These are phyloP conservation scores for Ceratocystis cacaofunesta DNA, from an alignment of 2,329 filamentous ascomycete species.

Conservation along the genomic window DNA sequence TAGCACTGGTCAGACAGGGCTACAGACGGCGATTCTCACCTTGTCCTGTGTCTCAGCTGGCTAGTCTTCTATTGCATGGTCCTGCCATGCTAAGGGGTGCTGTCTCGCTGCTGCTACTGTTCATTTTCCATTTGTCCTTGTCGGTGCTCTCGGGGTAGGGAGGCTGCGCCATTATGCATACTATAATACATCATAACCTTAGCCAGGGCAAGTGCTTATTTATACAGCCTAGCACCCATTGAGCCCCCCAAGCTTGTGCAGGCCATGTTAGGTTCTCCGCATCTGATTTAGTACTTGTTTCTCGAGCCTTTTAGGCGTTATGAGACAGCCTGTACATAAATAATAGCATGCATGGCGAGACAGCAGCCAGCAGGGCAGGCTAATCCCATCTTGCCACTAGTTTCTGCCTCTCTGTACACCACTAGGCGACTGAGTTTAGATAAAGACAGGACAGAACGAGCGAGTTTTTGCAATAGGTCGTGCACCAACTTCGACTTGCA, in stretches of 20 bases:
- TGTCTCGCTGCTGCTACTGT: neutral
- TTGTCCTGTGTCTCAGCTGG: neutral
- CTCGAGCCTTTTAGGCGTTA: neutral
- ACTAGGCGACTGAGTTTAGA: neutral
- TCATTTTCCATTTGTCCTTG: neutral
- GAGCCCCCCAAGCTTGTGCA: neutral
- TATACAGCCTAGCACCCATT: neutral
- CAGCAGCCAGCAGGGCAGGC: neutral
- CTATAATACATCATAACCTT: neutral
- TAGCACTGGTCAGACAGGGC: too few relatives aligned
- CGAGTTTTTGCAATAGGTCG: neutral
- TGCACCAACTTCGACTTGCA: too few relatives aligned
- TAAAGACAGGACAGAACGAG: neutral
- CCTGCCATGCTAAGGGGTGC: neutral
- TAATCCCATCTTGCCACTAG: neutral
- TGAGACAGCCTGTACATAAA: neutral
- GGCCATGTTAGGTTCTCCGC: neutral
- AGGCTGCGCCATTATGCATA: neutral
- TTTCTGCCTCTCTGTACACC: neutral
- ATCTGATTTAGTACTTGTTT: neutral
- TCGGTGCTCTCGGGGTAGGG: neutral
- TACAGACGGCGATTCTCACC: neutral
- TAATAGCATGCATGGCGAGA: neutral
- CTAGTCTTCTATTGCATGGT: neutral
- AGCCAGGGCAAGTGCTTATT: neutral